Evolutionary conservation across 179 eudicot genomes (phyloP).

Genomic region (Spergularia azorica): DNA sequence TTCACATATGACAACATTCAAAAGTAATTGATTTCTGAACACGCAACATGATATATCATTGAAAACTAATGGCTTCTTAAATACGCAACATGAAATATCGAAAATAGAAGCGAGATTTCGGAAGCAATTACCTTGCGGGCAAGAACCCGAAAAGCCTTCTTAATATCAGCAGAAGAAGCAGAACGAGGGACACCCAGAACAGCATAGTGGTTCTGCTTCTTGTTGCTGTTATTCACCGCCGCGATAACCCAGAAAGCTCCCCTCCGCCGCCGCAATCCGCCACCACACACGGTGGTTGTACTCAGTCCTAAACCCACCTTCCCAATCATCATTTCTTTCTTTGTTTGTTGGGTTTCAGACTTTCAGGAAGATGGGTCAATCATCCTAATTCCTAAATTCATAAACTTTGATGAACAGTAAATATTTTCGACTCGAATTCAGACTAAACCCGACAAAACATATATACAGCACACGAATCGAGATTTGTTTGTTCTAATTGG

Average conservation of each 20-base stretch:
- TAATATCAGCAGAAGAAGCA: slow-evolving; percentile 62
- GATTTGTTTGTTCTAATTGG: no score
- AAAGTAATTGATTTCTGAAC: no score
- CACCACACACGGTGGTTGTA: slow-evolving; percentile 34
- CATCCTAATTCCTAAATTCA: no score
- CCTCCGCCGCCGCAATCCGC: slow-evolving; percentile 14
- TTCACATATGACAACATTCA: no score
- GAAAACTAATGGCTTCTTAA: background rate
- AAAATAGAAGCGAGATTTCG: no score
- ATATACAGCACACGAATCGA: no score
- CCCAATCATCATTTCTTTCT: slow-evolving; percentile 35
- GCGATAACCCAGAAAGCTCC: slow-evolving; percentile 35
- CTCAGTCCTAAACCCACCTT: slow-evolving; percentile 38
- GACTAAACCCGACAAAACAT: no score
- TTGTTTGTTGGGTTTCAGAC: background rate
- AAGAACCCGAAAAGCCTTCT: slow-evolving; percentile 75
- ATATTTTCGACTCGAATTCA: no score
- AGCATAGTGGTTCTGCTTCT: slow-evolving; percentile 48
- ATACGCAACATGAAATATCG: background rate
- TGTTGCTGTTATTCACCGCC: slow-evolving; percentile 26
- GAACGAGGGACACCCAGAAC: slow-evolving; percentile 51
- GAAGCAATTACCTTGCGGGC: slow-evolving; percentile 57
- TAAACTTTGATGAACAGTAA: no score
- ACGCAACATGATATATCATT: no score
- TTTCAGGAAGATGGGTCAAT: no score